Percentiles rank a stretch among this genome's conserved stretches.
Conservation (phyloP, 306 rosid genomes). For the Geum urbanum region DNA sequence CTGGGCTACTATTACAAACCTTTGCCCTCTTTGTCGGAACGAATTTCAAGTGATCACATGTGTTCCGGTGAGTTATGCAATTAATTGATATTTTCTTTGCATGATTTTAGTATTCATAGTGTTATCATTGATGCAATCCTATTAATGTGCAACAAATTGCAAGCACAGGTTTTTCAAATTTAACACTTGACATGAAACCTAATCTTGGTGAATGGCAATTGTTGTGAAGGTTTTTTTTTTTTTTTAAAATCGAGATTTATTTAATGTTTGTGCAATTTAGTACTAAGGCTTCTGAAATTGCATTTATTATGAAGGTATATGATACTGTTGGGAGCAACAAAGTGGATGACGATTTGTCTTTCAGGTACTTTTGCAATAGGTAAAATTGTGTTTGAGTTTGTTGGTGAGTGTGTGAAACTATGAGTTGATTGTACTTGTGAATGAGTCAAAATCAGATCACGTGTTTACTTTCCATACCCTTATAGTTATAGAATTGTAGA, state of each 20-base stretch:
- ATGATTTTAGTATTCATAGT: slow-evolving; percentile 26
- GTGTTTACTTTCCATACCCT: not conserved
- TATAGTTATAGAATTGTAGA: not conserved
- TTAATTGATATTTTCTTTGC: slow-evolving; percentile 31
- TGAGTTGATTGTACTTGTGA: not conserved
- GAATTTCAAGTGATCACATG: slow-evolving; percentile 96
- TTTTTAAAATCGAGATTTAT: slow-evolving; percentile 13
- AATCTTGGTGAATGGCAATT: slow-evolving; percentile 9
- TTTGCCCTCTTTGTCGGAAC: slow-evolving; percentile 97
- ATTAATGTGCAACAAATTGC: slow-evolving; percentile 13
- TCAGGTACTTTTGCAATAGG: slow-evolving; percentile 40
- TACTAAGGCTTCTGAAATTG: slow-evolving; percentile 30
- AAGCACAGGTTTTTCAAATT: slow-evolving; percentile 16
- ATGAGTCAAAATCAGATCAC: not conserved
- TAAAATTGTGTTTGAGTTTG: not conserved
- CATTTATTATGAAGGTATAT: slow-evolving; percentile 63
- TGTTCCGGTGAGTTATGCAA: slow-evolving; percentile 85
- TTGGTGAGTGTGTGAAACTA: not conserved
- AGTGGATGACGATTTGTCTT: slow-evolving; percentile 63
- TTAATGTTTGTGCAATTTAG: slow-evolving; percentile 23
- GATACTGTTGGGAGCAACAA: slow-evolving; percentile 88
- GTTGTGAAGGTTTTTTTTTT: slow-evolving; percentile 9
- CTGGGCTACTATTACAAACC: slow-evolving; percentile 97
- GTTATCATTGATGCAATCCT: slow-evolving; percentile 24
- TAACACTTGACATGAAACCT: not conserved